phyloP scores from a whole-genome alignment of 768 basidiomycete species.

The Rubroboletus pulcherrimus region DNA sequence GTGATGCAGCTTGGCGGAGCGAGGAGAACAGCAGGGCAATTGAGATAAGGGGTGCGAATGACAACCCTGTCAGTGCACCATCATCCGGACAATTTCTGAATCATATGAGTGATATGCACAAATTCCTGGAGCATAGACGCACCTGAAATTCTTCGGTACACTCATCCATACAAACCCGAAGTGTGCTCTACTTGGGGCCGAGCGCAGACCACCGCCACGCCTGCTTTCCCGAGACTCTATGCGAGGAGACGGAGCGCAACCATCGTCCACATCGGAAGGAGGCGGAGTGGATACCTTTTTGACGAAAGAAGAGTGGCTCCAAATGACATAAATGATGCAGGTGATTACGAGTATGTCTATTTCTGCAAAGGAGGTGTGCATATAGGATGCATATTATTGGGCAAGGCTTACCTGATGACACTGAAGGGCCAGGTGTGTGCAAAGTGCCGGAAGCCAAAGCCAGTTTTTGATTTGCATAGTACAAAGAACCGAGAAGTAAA shows the following conservation, averaged over 20 bases:
- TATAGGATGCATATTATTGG: not conserved
- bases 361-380: conserved; percentile 38
- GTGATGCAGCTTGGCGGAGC: conserved; percentile 34
- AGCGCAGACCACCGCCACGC: conserved; percentile 31
- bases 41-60: conserved; percentile 81
- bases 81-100: conserved; percentile 78
- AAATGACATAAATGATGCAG: conserved; percentile 58
- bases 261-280: conserved; percentile 19
- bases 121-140: conserved; percentile 11
- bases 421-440: conserved; percentile 37
- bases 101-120: conserved; percentile 10
- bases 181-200: conserved; percentile 41
- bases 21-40: conserved; percentile 61
- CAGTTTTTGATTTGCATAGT: conserved; percentile 48
- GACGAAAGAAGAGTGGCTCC: conserved; percentile 52
- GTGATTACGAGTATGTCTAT: conserved; percentile 50
- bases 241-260: conserved; percentile 38
- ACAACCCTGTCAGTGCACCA: conserved; percentile 77
- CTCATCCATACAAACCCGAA: conserved; percentile 87
- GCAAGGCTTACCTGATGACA: conserved; percentile 46
- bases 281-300: conserved; percentile 15
- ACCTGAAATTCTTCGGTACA: conserved; percentile 85
- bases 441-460: conserved; percentile 9
- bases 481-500: conserved; percentile 60
- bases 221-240: conserved; percentile 47